These are phyloP conservation scores for Saccharomyces eubayanus DNA, from an alignment of 805 yeast species.

Conservation along the genomic window DNA sequence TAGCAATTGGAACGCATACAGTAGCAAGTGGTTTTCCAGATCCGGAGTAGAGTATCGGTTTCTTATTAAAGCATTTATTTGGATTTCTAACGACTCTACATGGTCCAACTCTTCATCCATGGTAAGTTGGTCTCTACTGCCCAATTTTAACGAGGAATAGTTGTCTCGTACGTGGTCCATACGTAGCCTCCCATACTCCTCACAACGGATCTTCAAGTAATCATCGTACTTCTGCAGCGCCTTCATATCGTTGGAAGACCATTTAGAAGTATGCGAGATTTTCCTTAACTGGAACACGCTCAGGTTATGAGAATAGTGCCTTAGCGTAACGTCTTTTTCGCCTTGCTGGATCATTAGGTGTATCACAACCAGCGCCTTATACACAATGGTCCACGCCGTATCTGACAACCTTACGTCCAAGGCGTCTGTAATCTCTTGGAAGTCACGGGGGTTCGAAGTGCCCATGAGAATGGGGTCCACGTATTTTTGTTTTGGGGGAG, in stretches of 20 bases:
- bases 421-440: conserved; percentile 58
- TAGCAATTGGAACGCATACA: conserved; percentile 75
- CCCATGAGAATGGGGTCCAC: conserved; percentile 74
- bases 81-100: conserved; percentile 72
- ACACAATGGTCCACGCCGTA: conserved; percentile 84
- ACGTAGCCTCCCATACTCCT: conserved; percentile 52
- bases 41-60: conserved; percentile 73
- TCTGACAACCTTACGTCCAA: conserved; percentile 57
- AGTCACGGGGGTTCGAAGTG: conserved; percentile 34
- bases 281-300: conserved; percentile 42
- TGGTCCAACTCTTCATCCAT: conserved; percentile 69
- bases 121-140: conserved; percentile 50
- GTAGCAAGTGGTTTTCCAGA: conserved; percentile 69
- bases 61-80: conserved; percentile 62
- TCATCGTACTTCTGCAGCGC: conserved; percentile 57
- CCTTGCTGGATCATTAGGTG: conserved; percentile 93
- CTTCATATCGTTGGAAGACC: conserved; percentile 38
- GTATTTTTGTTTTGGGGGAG: conserved; percentile 92
- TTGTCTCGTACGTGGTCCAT: conserved; percentile 73
- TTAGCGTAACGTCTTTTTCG: conserved; percentile 60
- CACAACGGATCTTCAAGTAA: conserved; percentile 58
- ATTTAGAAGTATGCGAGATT: conserved; percentile 25
- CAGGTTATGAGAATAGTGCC: conserved; percentile 44
- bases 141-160: conserved; percentile 38
- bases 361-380: conserved; percentile 69